Conservation (phyloP, 2,329 filamentous ascomycete genomes). For the Volutella citrinella region DNA sequence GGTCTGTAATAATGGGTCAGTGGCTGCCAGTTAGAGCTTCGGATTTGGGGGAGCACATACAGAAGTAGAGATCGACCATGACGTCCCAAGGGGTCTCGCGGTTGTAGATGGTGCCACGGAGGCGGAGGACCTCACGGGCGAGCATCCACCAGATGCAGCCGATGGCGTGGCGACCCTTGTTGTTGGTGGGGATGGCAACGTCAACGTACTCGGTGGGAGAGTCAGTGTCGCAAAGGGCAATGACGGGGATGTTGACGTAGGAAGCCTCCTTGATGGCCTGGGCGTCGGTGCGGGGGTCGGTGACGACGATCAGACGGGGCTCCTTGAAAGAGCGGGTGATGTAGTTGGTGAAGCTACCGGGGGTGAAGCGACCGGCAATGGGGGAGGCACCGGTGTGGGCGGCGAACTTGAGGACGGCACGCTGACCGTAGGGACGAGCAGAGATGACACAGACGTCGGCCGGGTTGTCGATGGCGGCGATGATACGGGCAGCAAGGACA, state of each 20-base stretch:
- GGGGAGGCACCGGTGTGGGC: slow-evolving; percentile 95
- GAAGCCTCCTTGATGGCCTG: slow-evolving; percentile 99
- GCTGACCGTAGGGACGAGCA: slow-evolving; percentile 98
- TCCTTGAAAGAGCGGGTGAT: slow-evolving; percentile 99
- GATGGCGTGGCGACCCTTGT: slow-evolving; percentile 99
- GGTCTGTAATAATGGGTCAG: slow-evolving; percentile 55
- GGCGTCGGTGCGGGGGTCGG: slow-evolving; percentile 98
- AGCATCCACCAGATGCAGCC: slow-evolving; percentile 99
- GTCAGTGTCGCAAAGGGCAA: slow-evolving; percentile 98
- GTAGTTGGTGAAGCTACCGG: slow-evolving; percentile 99
- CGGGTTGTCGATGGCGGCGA: slow-evolving; percentile 98
- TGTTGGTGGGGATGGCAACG: slow-evolving; percentile 99
- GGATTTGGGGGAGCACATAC: slow-evolving; percentile 42
- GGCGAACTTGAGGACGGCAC: slow-evolving; percentile 99
- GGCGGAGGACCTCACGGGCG: slow-evolving; percentile 98
- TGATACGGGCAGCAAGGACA: slow-evolving; percentile 96
- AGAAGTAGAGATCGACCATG: slow-evolving; percentile 99
- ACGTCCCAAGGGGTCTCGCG: slow-evolving; percentile 98
- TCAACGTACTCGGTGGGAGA: slow-evolving; percentile 99
- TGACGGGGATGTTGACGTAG: slow-evolving; percentile 99
- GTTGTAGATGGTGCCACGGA: slow-evolving; percentile 93
- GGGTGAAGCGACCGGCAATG: slow-evolving; percentile 99
- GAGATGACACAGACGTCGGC: slow-evolving; percentile 99
- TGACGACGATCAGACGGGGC: slow-evolving; percentile 98
- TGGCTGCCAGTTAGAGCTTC: not conserved